These are phyloP conservation scores for Drechslera avenae DNA, from an alignment of 2,329 filamentous ascomycete species.

Conservation along the genomic window DNA sequence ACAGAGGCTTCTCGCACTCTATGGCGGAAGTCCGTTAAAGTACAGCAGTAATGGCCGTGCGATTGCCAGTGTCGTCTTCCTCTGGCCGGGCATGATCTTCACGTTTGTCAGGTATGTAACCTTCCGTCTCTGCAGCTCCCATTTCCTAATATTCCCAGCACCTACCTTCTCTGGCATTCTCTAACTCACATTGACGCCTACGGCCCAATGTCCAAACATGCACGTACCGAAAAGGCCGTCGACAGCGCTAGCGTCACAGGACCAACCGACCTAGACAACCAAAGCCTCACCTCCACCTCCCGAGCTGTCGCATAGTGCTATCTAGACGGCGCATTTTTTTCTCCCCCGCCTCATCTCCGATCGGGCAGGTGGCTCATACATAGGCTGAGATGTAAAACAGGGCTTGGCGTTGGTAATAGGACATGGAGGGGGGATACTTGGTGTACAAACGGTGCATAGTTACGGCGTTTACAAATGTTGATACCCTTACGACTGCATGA, in stretches of 20 bases:
- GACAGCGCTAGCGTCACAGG: background rate
- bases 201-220: constrained; percentile 49
- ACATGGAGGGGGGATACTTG: too few species aligned
- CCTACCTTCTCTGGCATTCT: constrained; percentile 47
- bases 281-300: background rate
- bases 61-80: constrained; percentile 58
- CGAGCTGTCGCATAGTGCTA: background rate
- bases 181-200: constrained; percentile 47
- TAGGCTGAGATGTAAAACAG: too few species aligned
- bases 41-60: constrained; percentile 59
- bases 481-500: too few species aligned
- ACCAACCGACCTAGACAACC: background rate
- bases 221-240: constrained; percentile 19
- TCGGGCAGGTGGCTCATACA: too few species aligned
- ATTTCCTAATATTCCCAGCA: constrained; percentile 28
- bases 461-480: too few species aligned
- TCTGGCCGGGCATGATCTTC: constrained; percentile 59
- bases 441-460: too few species aligned
- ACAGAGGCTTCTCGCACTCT: constrained; percentile 42
- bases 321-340: too few species aligned
- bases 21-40: constrained; percentile 46
- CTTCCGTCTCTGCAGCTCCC: background rate
- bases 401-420: too few species aligned
- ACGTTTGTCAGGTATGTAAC: constrained; percentile 53
- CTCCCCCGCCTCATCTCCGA: too few species aligned